Evolutionary conservation across 768 basidiomycete species (phyloP).

Genomic region (Ramaria sp.): DNA sequence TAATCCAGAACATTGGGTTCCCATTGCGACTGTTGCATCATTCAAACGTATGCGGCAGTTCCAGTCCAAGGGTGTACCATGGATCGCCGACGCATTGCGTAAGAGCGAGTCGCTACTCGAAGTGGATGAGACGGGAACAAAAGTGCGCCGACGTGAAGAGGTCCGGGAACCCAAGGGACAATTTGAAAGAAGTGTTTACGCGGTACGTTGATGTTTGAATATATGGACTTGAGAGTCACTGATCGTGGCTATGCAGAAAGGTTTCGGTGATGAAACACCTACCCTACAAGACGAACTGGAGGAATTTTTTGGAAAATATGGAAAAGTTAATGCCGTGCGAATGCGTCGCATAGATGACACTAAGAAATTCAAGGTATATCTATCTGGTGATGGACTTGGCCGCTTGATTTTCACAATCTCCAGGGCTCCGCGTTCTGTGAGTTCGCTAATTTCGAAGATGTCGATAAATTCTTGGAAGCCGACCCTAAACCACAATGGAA

Average conservation of each 20-base stretch:
- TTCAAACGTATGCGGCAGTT: constrained; percentile 93
- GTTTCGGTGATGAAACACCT: constrained; percentile 59
- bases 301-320: constrained; percentile 69
- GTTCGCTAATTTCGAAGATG: constrained; percentile 59
- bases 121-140: constrained; percentile 59
- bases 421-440: constrained; percentile 92
- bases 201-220: constrained; percentile 39
- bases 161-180: constrained; percentile 67
- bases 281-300: constrained; percentile 67
- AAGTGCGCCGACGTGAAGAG: constrained; percentile 66
- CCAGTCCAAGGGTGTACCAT: constrained; percentile 43
- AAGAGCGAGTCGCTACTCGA: constrained; percentile 43
- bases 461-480: constrained; percentile 65
- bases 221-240: neutral
- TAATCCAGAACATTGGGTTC: constrained; percentile 83
- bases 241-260: constrained; percentile 53
- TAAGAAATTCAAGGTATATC: constrained; percentile 77
- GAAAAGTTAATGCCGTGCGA: constrained; percentile 68
- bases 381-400: neutral
- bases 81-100: constrained; percentile 60
- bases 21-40: constrained; percentile 74
- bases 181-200: constrained; percentile 81
- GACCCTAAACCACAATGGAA: constrained; percentile 78
- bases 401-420: neutral
- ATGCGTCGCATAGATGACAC: constrained; percentile 73